Base-by-base conservation (phyloP, 768 basidiomycete species). In the Porphyrellus cyaneotinctus region DNA sequence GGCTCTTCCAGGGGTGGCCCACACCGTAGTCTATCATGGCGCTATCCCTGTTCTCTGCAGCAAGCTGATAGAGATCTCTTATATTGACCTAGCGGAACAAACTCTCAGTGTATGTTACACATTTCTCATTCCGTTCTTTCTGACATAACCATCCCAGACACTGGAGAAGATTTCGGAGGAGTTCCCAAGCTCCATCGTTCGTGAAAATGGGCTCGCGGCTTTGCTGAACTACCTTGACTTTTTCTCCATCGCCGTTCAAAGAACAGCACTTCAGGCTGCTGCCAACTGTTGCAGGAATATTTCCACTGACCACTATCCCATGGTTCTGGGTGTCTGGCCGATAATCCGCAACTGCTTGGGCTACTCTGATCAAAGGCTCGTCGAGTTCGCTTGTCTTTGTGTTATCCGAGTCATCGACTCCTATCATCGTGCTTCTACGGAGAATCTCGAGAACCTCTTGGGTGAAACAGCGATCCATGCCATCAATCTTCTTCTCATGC, bases 81-180 rank as follows among this genome's bases (percentile, higher is more conserved):
- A 95, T 66, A 98, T 99, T 60, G 97, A 99, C 70, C 78, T 99
- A 42, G 97, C 97, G 13, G 97, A 98, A 68, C 97, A 99, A 73
- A 97, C 95, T 10, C 74, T 99, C 59, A 95, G 91, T 65, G 95
- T 97, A 75, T 75, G 94, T 82, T 47, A 22, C 18, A 13, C 20
- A 30, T 53, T 35, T 43, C 47, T 52, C 11, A 0, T 35, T 26
- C 43, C 32, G 44, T 43, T 45, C 46, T 28, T 52, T 44, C 60
- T 54, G 56, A 63, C 48, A 44, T 55, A 50, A 42, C 43, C 61
- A 44, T 49, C 33, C 13, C 65, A 97, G 95, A 99, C 95, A 0
- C 76, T 97, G 75, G 92, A 97, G 74, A 99, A 99, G 74, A 95
- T 99, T 32, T 95, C 95, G 4, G 93, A 95, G 67, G 97, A 98